Conservation (phyloP, 495 filamentous ascomycete genomes). For the Aspergillus wentii region DNA sequence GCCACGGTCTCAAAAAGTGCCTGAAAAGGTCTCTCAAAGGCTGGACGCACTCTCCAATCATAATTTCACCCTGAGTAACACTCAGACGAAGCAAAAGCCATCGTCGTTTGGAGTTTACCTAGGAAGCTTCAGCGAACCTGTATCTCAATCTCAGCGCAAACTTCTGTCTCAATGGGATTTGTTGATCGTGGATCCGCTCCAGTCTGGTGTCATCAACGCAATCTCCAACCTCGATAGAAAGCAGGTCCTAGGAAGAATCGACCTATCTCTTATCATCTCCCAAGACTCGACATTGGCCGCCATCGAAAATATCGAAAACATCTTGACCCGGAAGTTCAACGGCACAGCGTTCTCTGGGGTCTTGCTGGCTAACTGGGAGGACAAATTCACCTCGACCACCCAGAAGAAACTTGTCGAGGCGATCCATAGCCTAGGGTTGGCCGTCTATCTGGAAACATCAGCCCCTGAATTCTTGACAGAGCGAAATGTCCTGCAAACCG, state of each 20-base stretch:
- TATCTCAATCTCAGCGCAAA: conserved; percentile 22
- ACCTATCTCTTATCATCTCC: conserved; percentile 27
- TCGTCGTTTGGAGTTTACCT: conserved; percentile 47
- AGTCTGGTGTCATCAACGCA: conserved; percentile 33
- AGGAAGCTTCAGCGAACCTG: conserved; percentile 32
- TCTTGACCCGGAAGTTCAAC: conserved; percentile 25
- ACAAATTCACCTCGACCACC: conserved; percentile 23
- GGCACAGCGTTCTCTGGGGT: conserved; percentile 39
- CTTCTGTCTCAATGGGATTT: conserved; percentile 43
- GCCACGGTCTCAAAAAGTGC: conserved; percentile 22
- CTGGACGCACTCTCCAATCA: conserved; percentile 22
- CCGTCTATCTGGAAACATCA: conserved; percentile 45
- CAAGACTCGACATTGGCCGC: conserved; percentile 16
- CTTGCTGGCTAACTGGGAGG: conserved; percentile 47
- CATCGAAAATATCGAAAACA: conserved; percentile 29
- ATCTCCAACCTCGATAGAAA: conserved; percentile 17
- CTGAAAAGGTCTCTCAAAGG: conserved; percentile 19
- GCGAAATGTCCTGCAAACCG: conserved; percentile 27
- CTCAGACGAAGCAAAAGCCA: conserved; percentile 23
- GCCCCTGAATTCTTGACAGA: conserved; percentile 44
- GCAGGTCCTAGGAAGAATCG: conserved; percentile 37
- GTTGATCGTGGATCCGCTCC: conserved; percentile 42
- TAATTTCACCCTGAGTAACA: conserved; percentile 16
- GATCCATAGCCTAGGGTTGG: conserved; percentile 32
- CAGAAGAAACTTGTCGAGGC: conserved; percentile 31